A percentile compares a stretch with the other conserved stretches of the same genome.
Evolutionary conservation across 768 basidiomycete genomes (phyloP).

Genomic region (Mycena haematopus): DNA sequence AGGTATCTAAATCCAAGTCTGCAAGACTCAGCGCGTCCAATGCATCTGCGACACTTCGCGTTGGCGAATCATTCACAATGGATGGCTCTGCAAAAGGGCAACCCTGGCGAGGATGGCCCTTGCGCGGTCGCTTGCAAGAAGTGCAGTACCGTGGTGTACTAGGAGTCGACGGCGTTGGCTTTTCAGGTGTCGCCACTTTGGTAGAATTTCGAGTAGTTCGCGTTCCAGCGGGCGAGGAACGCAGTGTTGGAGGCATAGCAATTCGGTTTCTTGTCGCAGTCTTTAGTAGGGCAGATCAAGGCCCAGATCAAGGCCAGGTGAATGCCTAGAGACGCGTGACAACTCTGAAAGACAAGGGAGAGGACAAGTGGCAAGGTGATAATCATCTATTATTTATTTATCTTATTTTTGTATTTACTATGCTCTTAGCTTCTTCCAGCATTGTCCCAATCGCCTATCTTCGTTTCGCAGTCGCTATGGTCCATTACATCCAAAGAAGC

Average conservation of each 20-base stretch:
- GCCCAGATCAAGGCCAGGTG: no score
- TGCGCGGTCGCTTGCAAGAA: conserved; percentile 27
- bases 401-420: no score
- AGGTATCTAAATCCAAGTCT: conserved; percentile 3
- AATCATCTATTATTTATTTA: no score
- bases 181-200: conserved; percentile 19
- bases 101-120: conserved; percentile 27
- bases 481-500: no score
- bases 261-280: no score
- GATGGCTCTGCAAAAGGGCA: conserved; percentile 24
- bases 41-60: conserved; percentile 16
- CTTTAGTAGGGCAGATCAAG: no score
- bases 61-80: conserved; percentile 15
- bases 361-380: no score
- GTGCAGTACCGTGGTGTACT: conserved; percentile 24
- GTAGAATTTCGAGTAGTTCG: conserved; percentile 27
- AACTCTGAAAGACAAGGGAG: no score
- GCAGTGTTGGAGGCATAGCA: conserved; percentile 24
- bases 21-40: conserved; percentile 25
- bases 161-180: conserved; percentile 9
- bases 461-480: no score
- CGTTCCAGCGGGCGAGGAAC: conserved; percentile 22
- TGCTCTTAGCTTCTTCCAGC: no score
- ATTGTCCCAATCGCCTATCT: no score
- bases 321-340: no score